Base-by-base conservation (phyloP, 2,329 filamentous ascomycete genomes). In the Pestalotiopsis sp. region DNA sequence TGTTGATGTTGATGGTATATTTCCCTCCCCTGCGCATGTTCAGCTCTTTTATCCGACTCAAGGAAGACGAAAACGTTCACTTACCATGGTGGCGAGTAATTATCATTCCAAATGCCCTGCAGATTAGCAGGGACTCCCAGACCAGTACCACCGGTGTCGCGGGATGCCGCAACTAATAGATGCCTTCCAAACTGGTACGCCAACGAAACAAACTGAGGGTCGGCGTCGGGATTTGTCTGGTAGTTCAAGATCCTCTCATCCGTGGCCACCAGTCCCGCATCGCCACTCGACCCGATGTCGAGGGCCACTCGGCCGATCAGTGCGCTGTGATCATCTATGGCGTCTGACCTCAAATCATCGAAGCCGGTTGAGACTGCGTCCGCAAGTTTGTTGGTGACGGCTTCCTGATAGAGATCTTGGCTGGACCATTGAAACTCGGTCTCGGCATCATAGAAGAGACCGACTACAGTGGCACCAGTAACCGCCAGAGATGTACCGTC, bases 1-100 rank as follows among this genome's bases (percentile, higher is more conserved):
- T 70, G 66, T 84, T 84, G 73, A 83, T 82, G 71, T 84, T 84
- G 69, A 83, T 78, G 4, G 82, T 83, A 70, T 79, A 84, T 70
- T 83, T 83, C 45, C 77, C 78, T 2, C 79, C 68, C 66, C 63
- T 57, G n/a, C 25, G 31, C 5, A 25, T 12, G 20, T 36, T 20
- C n/a, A 62, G 31, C 4, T 27, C 23, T 20, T 7, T 20, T 4
- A 27, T 13, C 11, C 23, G 25, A 4, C 52, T 58, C 14, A 9
- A 11, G 11, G 25, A 36, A 56, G 41, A 27, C 36, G 80, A 23
- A 36, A n/a, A n/a, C 11, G 13, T 20, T 14, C 11, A 23, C 65
- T 60, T 31, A 66, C 82, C 82, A 84, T 5, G 79, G 73, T 2
- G 82, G 81, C 7, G 74, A 72, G 68, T 80, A 81, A 9, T 78